Evolutionary conservation across 805 yeast genomes (phyloP), one percentile per base, ranked within the genome.

Genomic region (Zygosaccharomyces bailii): DNA sequence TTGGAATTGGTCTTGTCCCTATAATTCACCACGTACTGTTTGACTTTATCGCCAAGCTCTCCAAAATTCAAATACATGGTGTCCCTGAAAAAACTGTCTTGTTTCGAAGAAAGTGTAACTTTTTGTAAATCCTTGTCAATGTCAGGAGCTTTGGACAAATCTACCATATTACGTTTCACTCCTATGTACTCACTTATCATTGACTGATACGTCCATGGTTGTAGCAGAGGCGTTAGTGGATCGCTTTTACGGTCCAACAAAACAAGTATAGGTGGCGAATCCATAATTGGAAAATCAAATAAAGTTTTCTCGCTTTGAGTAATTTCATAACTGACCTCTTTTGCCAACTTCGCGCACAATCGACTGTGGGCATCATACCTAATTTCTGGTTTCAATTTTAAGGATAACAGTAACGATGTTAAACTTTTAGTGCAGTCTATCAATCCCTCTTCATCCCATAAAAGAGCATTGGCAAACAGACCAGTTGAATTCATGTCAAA

Each of bases 171-270:
- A 59, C 88, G 84, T 25, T 73, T 69, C 46, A 93, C 86, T 2
- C 91, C 96, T 23, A 93, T 70, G 17, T 89, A 74, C 61, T 95
- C 98, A 62, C 91, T 96, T 13, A 93, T 87, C 98, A 93, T 91
- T 2, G 96, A 86, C 61, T 91, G 98, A 66, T 88, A 93, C 1
- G 99, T 90, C 99, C 99, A 93, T 2, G 98, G 99, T 31, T 84
- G 79, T 39, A 93, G 68, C 23, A 93, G 72, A 1, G 99, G 97
- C 0, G 99, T 91, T 10, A 91, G 72, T 2, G 99, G 97, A 65
- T 93, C 99, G 57, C 79, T 84, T 46, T 81, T 78, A 42, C 99
- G 73, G 64, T 93, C 98, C 38, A 93, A 59, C 2, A 93, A 71
- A 9, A 93, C 64, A 37, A 95, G 66, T 5, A 84, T 57, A 1